These are phyloP conservation scores for Olyra latifolia DNA, from an alignment of 176 grass and related monocot species.

Conservation along the genomic window DNA sequence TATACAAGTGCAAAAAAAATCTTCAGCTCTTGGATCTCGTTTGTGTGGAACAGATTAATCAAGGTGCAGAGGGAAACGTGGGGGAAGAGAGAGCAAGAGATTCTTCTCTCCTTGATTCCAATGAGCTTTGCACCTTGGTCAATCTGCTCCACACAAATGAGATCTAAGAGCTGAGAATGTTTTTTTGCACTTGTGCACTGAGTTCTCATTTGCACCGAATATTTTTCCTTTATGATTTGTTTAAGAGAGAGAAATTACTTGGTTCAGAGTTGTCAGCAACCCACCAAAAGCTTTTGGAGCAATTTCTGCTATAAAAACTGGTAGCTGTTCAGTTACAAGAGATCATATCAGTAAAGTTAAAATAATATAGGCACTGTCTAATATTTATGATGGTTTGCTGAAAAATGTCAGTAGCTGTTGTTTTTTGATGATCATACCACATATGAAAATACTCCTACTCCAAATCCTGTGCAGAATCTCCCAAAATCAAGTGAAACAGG, in stretches of 20 bases:
- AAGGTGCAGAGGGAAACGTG: too few relatives aligned
- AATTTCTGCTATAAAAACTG: conserved; percentile 77
- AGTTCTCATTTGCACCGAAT: too few relatives aligned
- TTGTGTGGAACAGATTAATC: too few relatives aligned
- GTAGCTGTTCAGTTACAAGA: conserved; percentile 40
- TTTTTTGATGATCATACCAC: conserved; percentile 40
- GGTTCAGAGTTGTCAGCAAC: conserved; percentile 60
- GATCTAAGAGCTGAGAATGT: too few relatives aligned
- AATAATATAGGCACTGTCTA: neutral
- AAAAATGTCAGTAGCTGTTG: neutral
- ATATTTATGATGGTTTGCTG: neutral
- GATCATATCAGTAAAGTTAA: neutral
- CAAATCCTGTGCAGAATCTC: conserved; percentile 49
- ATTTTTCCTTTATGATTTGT: too few relatives aligned
- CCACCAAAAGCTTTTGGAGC: conserved; percentile 60
- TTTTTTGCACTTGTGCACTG: too few relatives aligned
- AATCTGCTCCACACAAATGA: too few relatives aligned
- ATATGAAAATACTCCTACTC: conserved; percentile 60
- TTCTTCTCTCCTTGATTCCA: too few relatives aligned
- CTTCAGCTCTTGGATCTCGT: too few relatives aligned
- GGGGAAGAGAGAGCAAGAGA: too few relatives aligned
- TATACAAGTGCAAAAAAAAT: too few relatives aligned
- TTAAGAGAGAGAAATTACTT: conserved; percentile 34
- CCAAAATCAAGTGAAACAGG: conserved; percentile 46
- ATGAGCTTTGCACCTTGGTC: too few relatives aligned